Evolutionary conservation across 2,329 filamentous ascomycete species (phyloP), one percentile per base, ranked within the genome.

Genomic region (Pseudodiploospora longispora): DNA sequence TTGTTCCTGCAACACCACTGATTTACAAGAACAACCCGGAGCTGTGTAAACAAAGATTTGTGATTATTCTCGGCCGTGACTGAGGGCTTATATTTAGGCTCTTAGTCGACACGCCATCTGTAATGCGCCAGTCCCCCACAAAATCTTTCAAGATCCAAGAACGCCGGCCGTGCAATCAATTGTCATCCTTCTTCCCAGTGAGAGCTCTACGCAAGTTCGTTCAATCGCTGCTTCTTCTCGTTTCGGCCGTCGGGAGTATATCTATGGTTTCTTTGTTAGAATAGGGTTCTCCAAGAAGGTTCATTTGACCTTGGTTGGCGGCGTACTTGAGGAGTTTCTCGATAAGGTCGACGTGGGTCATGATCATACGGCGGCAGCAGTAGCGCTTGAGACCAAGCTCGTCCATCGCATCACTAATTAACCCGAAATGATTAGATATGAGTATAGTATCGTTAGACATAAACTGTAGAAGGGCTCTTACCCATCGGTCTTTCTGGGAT

Each of bases 351-450:
- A 98, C 93, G 69, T 98, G 93, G 48, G 93, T 98, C 86, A 98
- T 96, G 67, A 98, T 82, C 93, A 98, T 98, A 60, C 93, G 85
- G 57, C 93, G 87, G 73, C 93, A 98, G 78, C 93, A 98, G 74
- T 98, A 98, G 56, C 93, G 82, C 69, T 88, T 91, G 60, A 94
- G 85, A 45, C 89, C 89, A 42, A 98, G 82, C 62, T 89, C 79
- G 67, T 97, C 90, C 85, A 98, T 95, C 36, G 91, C 93, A 64
- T 96, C 89, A 60, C 93, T 96, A 12, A 8, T 8, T 31, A 5
- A n/a, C 28, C 6, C 27, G 33, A 36, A 33, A 6, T 19, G 19
- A 19, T 19, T 19, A 19, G 19, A 30, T 19, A 42, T 10, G 3
- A 27, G 30, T 31, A 35, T 30, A 41, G n/a, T 10, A 10, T 19